A percentile compares a stretch with the other conserved stretches of the same genome.
These are phyloP conservation scores for Backusella parvicylindrica DNA, from an alignment of 192 early-diverging fungal species.

Conservation along the genomic window DNA sequence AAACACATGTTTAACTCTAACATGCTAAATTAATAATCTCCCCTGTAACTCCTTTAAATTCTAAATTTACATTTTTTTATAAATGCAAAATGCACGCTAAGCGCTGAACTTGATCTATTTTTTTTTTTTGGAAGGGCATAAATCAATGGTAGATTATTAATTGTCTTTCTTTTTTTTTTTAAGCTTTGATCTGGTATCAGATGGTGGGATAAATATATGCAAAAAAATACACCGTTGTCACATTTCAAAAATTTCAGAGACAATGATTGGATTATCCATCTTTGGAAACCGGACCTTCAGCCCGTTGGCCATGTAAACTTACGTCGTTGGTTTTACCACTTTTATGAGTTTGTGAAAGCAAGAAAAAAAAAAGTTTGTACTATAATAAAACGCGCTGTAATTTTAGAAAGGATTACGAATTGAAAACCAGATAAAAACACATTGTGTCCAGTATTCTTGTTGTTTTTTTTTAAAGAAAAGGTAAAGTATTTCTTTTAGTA, in stretches of 20 bases:
- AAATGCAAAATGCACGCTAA: not conserved
- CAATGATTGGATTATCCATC: not conserved
- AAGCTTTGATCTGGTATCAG: conserved; percentile 1
- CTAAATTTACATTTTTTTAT: not conserved
- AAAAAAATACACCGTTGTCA: not conserved
- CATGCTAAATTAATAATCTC: not conserved
- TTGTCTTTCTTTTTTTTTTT: not conserved
- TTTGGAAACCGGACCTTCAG: not conserved
- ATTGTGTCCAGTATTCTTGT: not conserved
- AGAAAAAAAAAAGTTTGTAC: not conserved
- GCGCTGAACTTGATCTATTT: not conserved
- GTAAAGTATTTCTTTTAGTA: too few relatives aligned
- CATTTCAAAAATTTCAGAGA: not conserved
- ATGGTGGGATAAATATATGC: not conserved
- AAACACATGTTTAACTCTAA: not conserved
- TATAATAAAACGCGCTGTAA: not conserved
- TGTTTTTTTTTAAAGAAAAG: not conserved
- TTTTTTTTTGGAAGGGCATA: not conserved
- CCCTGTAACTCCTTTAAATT: conserved; percentile 1
- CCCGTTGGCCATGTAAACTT: not conserved
- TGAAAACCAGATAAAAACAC: not conserved
- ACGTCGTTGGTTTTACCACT: not conserved
- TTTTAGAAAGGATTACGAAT: not conserved
- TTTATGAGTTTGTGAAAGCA: not conserved
- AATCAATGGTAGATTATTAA: not conserved